phyloP scores from a whole-genome alignment of 306 rosid species.

The Parietaria judaica region DNA sequence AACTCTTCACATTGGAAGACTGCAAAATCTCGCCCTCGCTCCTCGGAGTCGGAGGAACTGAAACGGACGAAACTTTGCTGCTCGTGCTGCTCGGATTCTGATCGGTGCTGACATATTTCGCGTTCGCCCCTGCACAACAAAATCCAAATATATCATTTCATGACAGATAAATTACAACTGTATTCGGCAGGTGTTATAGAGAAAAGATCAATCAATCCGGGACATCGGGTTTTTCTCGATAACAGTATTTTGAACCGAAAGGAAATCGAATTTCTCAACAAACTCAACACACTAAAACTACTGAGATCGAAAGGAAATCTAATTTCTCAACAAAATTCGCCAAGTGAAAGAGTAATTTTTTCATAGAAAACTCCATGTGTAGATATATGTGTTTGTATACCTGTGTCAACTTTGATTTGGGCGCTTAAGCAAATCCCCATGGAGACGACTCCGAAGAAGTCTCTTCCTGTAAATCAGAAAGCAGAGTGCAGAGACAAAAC shows the following conservation, averaged over 20 bases:
- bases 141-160: neutral
- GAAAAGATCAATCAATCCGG: no score
- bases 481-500: slow-evolving; percentile 13
- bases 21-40: slow-evolving; percentile 50
- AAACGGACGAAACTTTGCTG: slow-evolving; percentile 32
- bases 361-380: neutral
- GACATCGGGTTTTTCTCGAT: no score
- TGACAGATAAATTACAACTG: no score
- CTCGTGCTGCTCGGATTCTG: slow-evolving; percentile 25
- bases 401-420: slow-evolving; percentile 46
- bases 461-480: slow-evolving; percentile 25
- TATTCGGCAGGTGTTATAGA: no score
- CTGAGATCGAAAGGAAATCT: no score
- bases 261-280: no score
- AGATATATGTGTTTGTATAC: slow-evolving; percentile 4
- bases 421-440: slow-evolving; percentile 53
- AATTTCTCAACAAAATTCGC: neutral
- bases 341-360: neutral
- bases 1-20: slow-evolving; percentile 41
- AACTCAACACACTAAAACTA: no score
- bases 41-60: slow-evolving; percentile 38
- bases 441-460: slow-evolving; percentile 14
- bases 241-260: no score
- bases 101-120: slow-evolving; percentile 18
- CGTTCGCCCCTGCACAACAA: slow-evolving; percentile 27